A percentile compares a stretch with the other conserved stretches of the same genome.
Conservation (phyloP, 179 eudicot genomes). For the Beta corolliflora region DNA sequence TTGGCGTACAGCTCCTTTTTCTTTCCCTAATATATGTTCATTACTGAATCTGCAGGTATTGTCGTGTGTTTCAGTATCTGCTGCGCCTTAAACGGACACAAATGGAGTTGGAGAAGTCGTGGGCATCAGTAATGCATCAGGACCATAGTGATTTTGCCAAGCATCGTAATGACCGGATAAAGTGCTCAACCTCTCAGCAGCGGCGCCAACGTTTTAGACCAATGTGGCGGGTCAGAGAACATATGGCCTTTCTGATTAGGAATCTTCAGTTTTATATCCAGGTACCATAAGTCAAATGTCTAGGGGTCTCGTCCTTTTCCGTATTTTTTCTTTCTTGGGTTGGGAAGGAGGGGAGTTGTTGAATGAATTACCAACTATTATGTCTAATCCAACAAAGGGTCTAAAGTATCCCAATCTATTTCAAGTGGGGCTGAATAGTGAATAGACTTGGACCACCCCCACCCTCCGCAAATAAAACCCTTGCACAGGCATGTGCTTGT, state of each 20-base stretch:
- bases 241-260: constrained; percentile 96
- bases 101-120: constrained; percentile 97
- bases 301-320: not conserved
- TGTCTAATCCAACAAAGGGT: not conserved
- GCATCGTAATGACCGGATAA: constrained; percentile 53
- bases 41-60: constrained; percentile 54
- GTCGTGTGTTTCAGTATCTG: constrained; percentile 88
- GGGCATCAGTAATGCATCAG: constrained; percentile 99
- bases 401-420: not conserved
- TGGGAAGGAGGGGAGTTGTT: not conserved
- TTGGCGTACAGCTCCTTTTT: not conserved
- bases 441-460: not conserved
- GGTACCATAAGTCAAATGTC: constrained; percentile 39
- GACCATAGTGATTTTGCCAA: constrained; percentile 82
- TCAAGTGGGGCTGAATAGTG: no score
- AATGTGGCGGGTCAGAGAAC: constrained; percentile 98
- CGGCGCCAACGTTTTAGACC: constrained; percentile 78
- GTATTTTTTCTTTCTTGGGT: not conserved
- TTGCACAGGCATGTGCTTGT: not conserved
- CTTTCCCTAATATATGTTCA: not conserved
- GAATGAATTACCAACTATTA: not conserved
- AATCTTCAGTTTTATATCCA: constrained; percentile 97
- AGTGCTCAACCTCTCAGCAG: constrained; percentile 62
- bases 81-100: constrained; percentile 93
- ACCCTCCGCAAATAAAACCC: not conserved